A percentile compares a stretch with the other conserved stretches of the same genome.
Evolutionary conservation across 129 eudicot species (phyloP).

Genomic region (Artemisia annua): DNA sequence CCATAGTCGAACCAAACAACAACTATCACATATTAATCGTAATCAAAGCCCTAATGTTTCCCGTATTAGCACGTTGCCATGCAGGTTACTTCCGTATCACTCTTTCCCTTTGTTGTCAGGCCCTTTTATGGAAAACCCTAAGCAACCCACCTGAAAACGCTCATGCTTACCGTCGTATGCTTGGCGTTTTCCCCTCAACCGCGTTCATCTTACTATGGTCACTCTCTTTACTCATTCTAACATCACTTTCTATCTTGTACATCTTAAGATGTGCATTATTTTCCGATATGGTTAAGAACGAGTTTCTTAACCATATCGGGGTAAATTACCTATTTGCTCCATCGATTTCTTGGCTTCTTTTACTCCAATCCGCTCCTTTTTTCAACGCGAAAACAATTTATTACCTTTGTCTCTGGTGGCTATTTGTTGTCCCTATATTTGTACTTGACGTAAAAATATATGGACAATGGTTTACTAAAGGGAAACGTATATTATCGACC

Average conservation of each 20-base stretch:
- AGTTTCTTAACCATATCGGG: slow-evolving; percentile 57
- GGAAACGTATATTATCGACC: slow-evolving; percentile 41
- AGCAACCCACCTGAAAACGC: slow-evolving; percentile 40
- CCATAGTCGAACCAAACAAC: not conserved
- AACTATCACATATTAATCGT: not conserved
- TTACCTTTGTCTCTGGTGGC: slow-evolving; percentile 44
- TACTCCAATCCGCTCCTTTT: slow-evolving; percentile 49
- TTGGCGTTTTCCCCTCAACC: slow-evolving; percentile 32
- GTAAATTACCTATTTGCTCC: slow-evolving; percentile 80
- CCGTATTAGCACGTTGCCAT: slow-evolving; percentile 47
- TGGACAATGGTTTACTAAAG: slow-evolving; percentile 68
- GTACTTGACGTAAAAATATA: slow-evolving; percentile 55
- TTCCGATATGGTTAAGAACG: slow-evolving; percentile 52
- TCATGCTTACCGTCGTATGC: slow-evolving; percentile 34
- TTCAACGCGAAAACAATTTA: slow-evolving; percentile 20
- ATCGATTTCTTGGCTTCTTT: slow-evolving; percentile 56
- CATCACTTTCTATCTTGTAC: slow-evolving; percentile 49
- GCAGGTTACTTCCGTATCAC: slow-evolving; percentile 79
- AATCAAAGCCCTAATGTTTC: slow-evolving; percentile 24
- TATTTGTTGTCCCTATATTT: slow-evolving; percentile 46
- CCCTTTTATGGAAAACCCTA: slow-evolving; percentile 69
- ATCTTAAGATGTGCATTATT: slow-evolving; percentile 44
- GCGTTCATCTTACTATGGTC: slow-evolving; percentile 56
- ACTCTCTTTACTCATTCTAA: slow-evolving; percentile 40
- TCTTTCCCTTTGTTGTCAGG: slow-evolving; percentile 60